Percentiles rank a stretch among this genome's conserved stretches.
phyloP scores from a whole-genome alignment of 208 protist species.

The Crithidia bombi region DNA sequence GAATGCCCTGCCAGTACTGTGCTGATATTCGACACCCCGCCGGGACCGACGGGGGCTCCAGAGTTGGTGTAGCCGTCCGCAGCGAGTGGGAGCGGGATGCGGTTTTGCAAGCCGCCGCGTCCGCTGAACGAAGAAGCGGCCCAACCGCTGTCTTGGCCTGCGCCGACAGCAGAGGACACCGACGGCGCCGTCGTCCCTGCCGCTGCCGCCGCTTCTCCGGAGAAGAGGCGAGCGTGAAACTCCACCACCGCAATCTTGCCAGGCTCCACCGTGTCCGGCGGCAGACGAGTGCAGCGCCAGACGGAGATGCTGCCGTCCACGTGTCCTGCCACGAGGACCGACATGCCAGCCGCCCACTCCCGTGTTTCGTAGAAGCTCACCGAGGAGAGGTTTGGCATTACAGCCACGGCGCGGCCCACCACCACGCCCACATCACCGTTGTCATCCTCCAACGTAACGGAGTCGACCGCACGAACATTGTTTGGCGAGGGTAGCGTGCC shows the following conservation, averaged over 20 bases:
- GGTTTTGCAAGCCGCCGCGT: not conserved
- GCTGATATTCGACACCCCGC: not conserved
- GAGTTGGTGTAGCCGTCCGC: not conserved
- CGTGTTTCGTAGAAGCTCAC: conserved; percentile 67
- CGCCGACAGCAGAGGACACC: not conserved
- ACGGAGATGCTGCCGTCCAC: conserved; percentile 75
- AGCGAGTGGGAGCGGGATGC: not conserved
- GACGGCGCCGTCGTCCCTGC: not conserved
- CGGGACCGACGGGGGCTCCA: not conserved
- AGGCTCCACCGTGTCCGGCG: conserved; percentile 64
- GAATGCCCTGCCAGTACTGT: not conserved
- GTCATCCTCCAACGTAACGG: conserved; percentile 56
- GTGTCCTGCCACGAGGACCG: conserved; percentile 77
- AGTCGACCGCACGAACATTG: conserved; percentile 14
- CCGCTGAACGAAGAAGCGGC: not conserved
- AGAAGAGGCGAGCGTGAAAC: conserved; percentile 54
- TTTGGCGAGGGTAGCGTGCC: conserved; percentile 46
- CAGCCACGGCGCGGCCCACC: conserved; percentile 30
- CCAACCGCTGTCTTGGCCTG: not conserved
- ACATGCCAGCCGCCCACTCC: conserved; percentile 83
- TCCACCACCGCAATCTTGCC: conserved; percentile 69
- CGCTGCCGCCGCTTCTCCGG: conserved; percentile 12
- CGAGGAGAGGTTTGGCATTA: conserved; percentile 51
- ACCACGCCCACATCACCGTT: conserved; percentile 58
- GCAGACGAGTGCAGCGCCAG: conserved; percentile 76